A percentile compares a stretch with the other conserved stretches of the same genome.
Evolutionary conservation across 768 basidiomycete species (phyloP).

Genomic region (Tulasnella sp.): DNA sequence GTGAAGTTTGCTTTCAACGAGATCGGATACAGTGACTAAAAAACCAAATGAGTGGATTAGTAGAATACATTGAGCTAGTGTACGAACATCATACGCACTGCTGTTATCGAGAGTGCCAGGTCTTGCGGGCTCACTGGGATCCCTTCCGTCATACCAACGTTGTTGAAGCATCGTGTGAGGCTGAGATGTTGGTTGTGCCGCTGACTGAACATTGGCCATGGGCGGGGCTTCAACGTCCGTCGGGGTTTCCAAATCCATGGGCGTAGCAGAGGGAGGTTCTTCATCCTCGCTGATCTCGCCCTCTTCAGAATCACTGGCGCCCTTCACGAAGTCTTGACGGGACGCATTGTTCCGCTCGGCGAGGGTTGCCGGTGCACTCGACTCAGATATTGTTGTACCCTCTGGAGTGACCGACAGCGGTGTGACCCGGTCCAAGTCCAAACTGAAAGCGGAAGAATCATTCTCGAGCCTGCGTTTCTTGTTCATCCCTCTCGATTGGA

Average conservation of each 20-base stretch:
- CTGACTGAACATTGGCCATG: neutral
- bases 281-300: slow-evolving; percentile 11
- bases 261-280: neutral
- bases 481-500: neutral
- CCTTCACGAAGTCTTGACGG: neutral
- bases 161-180: neutral
- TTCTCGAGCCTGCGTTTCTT: neutral
- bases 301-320: slow-evolving; percentile 1
- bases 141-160: slow-evolving; percentile 1
- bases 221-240: neutral
- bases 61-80: neutral
- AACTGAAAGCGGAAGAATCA: neutral
- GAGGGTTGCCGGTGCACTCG: neutral
- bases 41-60: neutral
- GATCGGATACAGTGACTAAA: neutral
- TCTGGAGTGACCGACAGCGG: neutral
- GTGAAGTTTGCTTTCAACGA: slow-evolving; percentile 2
- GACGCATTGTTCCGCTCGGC: neutral
- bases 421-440: neutral
- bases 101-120: slow-evolving; percentile 8
- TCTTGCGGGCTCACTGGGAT: slow-evolving; percentile 6
- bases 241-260: neutral
- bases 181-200: neutral
- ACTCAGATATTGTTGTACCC: neutral
- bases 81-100: neutral